phyloP scores from a whole-genome alignment of 108 stramenopile genomes.

The Licmophora abbreviata region DNA sequence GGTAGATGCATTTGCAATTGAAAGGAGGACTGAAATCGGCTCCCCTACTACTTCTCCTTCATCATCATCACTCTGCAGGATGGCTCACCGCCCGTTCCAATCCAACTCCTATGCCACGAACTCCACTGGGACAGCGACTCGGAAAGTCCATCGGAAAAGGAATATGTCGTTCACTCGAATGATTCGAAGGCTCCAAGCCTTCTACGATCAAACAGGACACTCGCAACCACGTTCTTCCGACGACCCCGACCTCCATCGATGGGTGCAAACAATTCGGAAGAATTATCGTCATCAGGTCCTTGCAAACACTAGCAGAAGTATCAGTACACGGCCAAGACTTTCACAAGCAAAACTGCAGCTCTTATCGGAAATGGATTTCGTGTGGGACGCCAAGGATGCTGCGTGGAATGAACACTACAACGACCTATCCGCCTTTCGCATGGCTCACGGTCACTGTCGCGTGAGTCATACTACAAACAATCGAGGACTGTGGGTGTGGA shows the following conservation, averaged over 20 bases:
- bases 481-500: constrained; percentile 21
- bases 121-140: too few species aligned
- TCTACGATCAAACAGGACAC: too few species aligned
- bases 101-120: too few species aligned
- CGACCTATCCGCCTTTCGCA: constrained; percentile 18
- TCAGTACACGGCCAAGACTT: constrained; percentile 1
- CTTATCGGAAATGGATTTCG: constrained; percentile 16
- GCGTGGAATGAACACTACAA: constrained; percentile 33
- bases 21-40: too few species aligned
- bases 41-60: too few species aligned
- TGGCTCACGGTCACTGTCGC: constrained; percentile 16
- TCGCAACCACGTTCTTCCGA: too few species aligned
- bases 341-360: constrained; percentile 9
- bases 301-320: neutral
- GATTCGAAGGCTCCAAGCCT: too few species aligned
- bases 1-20: too few species aligned
- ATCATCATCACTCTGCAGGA: too few species aligned
- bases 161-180: too few species aligned
- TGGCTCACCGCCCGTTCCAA: too few species aligned
- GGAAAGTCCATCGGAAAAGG: too few species aligned
- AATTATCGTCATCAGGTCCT: constrained; percentile 22
- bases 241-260: constrained; percentile 22
- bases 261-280: constrained; percentile 13
- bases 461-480: constrained; percentile 11
- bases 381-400: constrained; percentile 16